Evolutionary conservation across 2,329 filamentous ascomycete species (phyloP), one percentile per base, ranked within the genome.

Genomic region (Cercospora sesami): DNA sequence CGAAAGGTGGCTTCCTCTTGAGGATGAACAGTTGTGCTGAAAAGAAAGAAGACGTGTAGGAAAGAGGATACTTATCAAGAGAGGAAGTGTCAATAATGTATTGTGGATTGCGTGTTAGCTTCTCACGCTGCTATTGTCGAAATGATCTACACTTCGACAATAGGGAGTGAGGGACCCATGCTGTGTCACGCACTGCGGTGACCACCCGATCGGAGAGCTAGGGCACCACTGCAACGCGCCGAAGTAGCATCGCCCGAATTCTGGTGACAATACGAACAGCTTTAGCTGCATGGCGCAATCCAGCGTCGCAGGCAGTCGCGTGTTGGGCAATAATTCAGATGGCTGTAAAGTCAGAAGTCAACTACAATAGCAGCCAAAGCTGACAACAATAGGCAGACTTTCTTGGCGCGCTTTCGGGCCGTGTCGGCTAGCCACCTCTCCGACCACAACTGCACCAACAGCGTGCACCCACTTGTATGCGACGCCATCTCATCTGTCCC

Each of bases 101-200:
- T 36, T 60, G 30, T 59, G 64, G 60, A 62, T 60, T 39, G 65
- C 65, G 57, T 48, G 62, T 64, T 33, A 51, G 61, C 36, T 45
- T 62, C 26, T 23, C 55, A 42, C 28, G 53, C 51, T 57, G 55
- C 21, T 59, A 64, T 64, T 64, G 53, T 48, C 58, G 57, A 64
- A 57, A 28, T 55, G 23, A 30, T 61, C n/a, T 16, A 45, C 28
- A 23, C 16, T 26, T 64, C 63, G 63, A 65, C 61, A 68, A 64
- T 64, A 42, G 62, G 28, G 62, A 42, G 14, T 26, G 21, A n/a
- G 26, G 28, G 60, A 30, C 36, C 60, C 60, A 51, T 62, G 18
- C 62, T 42, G 51, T 58, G 62, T 39, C 28, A 64, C 62, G 31
- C 36, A 64, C 48, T 64, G 62, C 51, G 33, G 62, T 23, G 26